Base-by-base conservation (phyloP, 2,329 filamentous ascomycete genomes). In the Trichophyton verrucosum region DNA sequence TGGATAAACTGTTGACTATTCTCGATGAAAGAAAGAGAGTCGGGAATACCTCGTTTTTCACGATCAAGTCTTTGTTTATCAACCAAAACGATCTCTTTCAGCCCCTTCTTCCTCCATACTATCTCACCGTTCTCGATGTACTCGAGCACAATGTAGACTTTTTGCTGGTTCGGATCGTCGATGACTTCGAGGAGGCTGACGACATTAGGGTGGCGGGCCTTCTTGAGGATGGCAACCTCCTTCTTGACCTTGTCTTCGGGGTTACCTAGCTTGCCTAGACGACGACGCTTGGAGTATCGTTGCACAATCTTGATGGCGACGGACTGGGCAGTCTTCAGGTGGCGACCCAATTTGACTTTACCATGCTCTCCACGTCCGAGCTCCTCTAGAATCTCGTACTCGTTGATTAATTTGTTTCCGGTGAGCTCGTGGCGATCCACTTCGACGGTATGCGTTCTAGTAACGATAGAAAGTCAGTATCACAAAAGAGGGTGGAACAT, bases 251-350 rank as follows among this genome's bases (percentile, higher is more conserved):
- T 88, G 65, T 81, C 79, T 69, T 86, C 84, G 17, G 85, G 82
- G 62, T 84, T 83, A n/a, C 81, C 83, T 44, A 84, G 75, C 68
- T 83, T 84, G 59, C 94, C 94, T n/a, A 99, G 81, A 27, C 92
- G 88, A 61, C 91, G 86, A 68, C 89, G 90, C 77, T 95, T 96
- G 59, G 92, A 95, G 71, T 94, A 96, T 42, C 94, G 86, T 61
- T 95, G 90, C 55, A 99, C 95, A 68, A 99, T 99, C 77, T 99
- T 99, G 81, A 99, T 96, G 61, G 94, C 94, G 3, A 99, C 92
- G 70, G 87, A 86, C 59, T 89, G 86, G 63, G 82, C 82, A 1
- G 83, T 91, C 61, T 86, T 79, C 53, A 90, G 78, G 71, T 95
- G 91, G 60, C 90, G 84, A 56, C 91, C 94, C 56, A 96, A 81